Percentiles rank a stretch among this genome's conserved stretches.
These are phyloP conservation scores for Scenedesmus sp. DNA, from an alignment of 163 green algal species.

Conservation along the genomic window DNA sequence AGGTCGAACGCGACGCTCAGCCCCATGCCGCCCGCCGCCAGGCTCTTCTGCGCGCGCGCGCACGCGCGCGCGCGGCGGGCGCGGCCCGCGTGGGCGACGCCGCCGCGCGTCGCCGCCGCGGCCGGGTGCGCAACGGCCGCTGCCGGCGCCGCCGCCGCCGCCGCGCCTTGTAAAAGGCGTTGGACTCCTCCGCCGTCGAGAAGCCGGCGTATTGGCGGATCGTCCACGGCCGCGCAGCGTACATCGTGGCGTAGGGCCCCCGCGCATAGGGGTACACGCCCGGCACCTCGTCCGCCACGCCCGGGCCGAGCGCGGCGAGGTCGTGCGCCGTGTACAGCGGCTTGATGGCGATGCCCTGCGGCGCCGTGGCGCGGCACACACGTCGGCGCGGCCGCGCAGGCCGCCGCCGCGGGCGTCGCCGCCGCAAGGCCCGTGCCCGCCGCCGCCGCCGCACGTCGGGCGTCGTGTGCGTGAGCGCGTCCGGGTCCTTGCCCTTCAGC, in stretches of 20 bases:
- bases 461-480: conserved; percentile 49
- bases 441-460: too few species aligned
- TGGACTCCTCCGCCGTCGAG: conserved; percentile 81
- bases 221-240: conserved; percentile 74
- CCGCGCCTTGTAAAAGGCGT: conserved; percentile 71
- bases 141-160: too few species aligned
- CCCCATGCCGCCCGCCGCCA: conserved; percentile 74
- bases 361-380: too few species aligned
- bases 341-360: conserved; percentile 64
- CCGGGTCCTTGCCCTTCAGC: conserved; percentile 51
- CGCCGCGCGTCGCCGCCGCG: too few species aligned
- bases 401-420: too few species aligned
- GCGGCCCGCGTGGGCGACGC: too few species aligned
- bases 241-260: conserved; percentile 77
- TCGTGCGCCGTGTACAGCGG: conserved; percentile 62
- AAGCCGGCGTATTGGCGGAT: conserved; percentile 85
- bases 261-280: conserved; percentile 72
- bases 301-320: conserved; percentile 35
- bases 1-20: conserved; percentile 83
- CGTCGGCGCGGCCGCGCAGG: too few species aligned
- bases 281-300: conserved; percentile 47
- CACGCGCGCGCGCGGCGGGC: too few species aligned
- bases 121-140: too few species aligned
- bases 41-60: conserved; percentile 47
- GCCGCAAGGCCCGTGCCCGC: too few species aligned